Evolutionary conservation across 1,284 basidiomycete genomes (phyloP).

Genomic region (Thelephora terrestris): DNA sequence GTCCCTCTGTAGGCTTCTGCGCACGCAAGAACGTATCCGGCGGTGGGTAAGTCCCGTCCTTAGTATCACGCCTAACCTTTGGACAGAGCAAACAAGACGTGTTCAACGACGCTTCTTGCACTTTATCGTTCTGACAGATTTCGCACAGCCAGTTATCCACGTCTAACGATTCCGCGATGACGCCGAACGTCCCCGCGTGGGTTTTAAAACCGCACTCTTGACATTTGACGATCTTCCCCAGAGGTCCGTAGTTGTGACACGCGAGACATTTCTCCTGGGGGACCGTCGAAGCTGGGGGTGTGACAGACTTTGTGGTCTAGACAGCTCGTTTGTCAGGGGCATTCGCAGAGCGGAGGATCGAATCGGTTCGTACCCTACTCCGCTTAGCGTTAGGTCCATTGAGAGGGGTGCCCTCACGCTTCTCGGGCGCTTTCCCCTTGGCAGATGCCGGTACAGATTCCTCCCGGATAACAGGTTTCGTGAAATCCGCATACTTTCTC

Average conservation of each 20-base stretch:
- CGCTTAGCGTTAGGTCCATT: constrained; percentile 52
- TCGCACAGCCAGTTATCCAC: constrained; percentile 78
- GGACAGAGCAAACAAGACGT: constrained; percentile 68
- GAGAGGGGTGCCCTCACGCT: constrained; percentile 73
- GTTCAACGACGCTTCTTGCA: constrained; percentile 65
- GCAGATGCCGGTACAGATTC: constrained; percentile 42
- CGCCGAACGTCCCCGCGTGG: constrained; percentile 72
- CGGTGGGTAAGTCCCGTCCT: constrained; percentile 35
- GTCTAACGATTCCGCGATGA: constrained; percentile 46
- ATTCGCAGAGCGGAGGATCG: background rate
- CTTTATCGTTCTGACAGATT: constrained; percentile 72
- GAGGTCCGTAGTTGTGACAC: constrained; percentile 66
- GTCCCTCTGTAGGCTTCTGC: constrained; percentile 89
- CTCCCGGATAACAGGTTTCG: constrained; percentile 60
- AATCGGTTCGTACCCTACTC: constrained; percentile 42
- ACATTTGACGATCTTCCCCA: constrained; percentile 71
- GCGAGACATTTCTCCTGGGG: constrained; percentile 64
- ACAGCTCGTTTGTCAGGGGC: background rate
- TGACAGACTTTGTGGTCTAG: constrained; percentile 11
- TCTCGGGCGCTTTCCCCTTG: constrained; percentile 35
- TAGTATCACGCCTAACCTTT: constrained; percentile 32
- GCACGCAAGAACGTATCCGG: constrained; percentile 70
- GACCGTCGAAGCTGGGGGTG: constrained; percentile 42
- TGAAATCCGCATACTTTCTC: constrained; percentile 84
- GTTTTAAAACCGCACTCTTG: constrained; percentile 66